Conservation (phyloP, 1,284 basidiomycete species). For the Cryptococcus sp. region DNA sequence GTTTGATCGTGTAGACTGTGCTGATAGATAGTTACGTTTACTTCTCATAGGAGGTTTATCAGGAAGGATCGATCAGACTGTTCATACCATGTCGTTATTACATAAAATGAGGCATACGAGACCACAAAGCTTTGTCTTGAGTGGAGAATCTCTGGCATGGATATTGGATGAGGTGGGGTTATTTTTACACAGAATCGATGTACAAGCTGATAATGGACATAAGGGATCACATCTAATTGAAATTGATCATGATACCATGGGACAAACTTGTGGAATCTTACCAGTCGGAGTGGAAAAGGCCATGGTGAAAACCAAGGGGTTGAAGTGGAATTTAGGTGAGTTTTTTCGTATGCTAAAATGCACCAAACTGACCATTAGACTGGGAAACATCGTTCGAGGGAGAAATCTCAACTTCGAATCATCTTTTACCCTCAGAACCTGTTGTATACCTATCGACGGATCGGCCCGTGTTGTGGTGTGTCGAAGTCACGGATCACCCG, state of each 20-base stretch:
- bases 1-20: not conserved
- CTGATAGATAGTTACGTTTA: slow-evolving; percentile 56
- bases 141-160: slow-evolving; percentile 85
- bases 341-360: slow-evolving; percentile 9
- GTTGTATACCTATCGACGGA: slow-evolving; percentile 62
- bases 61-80: slow-evolving; percentile 88
- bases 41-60: slow-evolving; percentile 83
- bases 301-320: slow-evolving; percentile 70
- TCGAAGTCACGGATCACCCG: slow-evolving; percentile 51
- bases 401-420: slow-evolving; percentile 85
- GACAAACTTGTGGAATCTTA: slow-evolving; percentile 86
- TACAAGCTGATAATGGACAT: slow-evolving; percentile 2
- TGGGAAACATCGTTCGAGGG: slow-evolving; percentile 71
- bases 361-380: slow-evolving; percentile 38
- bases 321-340: slow-evolving; percentile 85
- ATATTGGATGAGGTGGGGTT: slow-evolving; percentile 71
- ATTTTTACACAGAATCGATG: too few relatives aligned
- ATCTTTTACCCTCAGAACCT: slow-evolving; percentile 61
- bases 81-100: slow-evolving; percentile 80
- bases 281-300: slow-evolving; percentile 79
- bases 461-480: slow-evolving; percentile 83
- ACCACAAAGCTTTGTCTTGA: slow-evolving; percentile 66
- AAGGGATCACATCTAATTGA: slow-evolving; percentile 75
- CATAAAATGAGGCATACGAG: slow-evolving; percentile 70
- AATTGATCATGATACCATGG: slow-evolving; percentile 68